Evolutionary conservation across 164 flowering plant species (phyloP).

Genomic region (Echeveria elegans): DNA sequence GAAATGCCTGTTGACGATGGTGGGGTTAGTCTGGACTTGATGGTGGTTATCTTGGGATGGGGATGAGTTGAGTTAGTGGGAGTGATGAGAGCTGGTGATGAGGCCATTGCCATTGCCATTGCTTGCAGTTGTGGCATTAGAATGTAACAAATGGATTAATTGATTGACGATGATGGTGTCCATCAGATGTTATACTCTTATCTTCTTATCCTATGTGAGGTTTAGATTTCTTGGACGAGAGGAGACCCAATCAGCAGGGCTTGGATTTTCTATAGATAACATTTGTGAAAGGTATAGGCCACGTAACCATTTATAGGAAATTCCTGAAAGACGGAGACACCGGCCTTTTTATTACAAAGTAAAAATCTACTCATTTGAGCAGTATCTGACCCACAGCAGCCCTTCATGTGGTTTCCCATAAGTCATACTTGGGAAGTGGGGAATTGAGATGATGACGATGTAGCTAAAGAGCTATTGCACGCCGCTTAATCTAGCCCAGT

Average conservation of each 20-base stretch:
- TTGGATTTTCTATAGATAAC: slow-evolving; percentile 5
- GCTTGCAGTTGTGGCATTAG: not conserved
- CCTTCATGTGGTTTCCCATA: not conserved
- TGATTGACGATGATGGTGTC: not conserved
- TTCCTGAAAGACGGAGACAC: too few species aligned
- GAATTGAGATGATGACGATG: too few species aligned
- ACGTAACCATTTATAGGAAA: too few species aligned
- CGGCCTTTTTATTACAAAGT: too few species aligned
- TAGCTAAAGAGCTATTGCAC: slow-evolving; percentile 28
- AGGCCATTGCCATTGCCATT: slow-evolving; percentile 2
- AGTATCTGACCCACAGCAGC: too few species aligned
- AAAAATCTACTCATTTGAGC: too few species aligned
- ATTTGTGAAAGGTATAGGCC: not conserved
- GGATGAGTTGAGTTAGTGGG: not conserved
- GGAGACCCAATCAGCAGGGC: not conserved
- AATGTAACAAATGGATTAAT: not conserved
- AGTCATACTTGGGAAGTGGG: not conserved
- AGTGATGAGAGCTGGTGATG: slow-evolving; percentile 1
- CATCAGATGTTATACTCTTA: not conserved
- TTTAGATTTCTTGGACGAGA: not conserved
- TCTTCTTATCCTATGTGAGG: slow-evolving; percentile 6
- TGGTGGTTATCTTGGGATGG: slow-evolving; percentile 1
- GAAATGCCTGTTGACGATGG: slow-evolving; percentile 3
- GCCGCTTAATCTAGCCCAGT: slow-evolving; percentile 73
- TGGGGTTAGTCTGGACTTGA: slow-evolving; percentile 12